Base-by-base conservation (phyloP, 176 grass and related monocot genomes). In the Rhipidocladum racemiflorum region DNA sequence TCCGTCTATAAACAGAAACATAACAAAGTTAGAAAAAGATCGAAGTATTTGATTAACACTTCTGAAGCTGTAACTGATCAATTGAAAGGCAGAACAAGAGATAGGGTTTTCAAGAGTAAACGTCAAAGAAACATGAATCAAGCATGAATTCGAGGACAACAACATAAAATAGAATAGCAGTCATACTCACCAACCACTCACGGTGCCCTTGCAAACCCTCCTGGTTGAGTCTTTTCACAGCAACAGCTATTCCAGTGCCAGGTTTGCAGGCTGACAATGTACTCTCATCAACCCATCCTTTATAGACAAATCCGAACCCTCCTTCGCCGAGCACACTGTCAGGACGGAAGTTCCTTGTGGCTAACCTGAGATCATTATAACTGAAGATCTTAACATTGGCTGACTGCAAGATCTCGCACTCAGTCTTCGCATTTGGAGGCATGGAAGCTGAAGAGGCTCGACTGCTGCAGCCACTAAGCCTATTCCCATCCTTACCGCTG, bases 251-350 rank as follows among this genome's bases (percentile, higher is more conserved):
- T 55, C 94, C 94, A 15, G 86, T 87, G 30, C 91, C 94, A 63
- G 94, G 91, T 32, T 87, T 91, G 76, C 88, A 84, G 51, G 94
- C 81, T 28, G 86, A 77, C 35, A 93, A 32, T 66, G 94, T 69
- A 36, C 86, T 82, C 43, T 93, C 91, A 81, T 97, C 91, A 49
- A 97, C 53, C 94, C 94, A 97, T 74, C 94, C 94, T 88, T 97
- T 97, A 81, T 91, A 97, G 55, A 97, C 94, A 29, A 88, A 97
- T 63, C 94, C 91, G 62, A 97, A 97, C 34, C 94, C 94, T 30
- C 94, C 94, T 85, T 85, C 91, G 2, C 94, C 94, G 6, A 97
- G 80, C 10, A 97, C 88, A 77, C 88, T 97, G 70, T 97, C 91
- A 24, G 91, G 91, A 16, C 94, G 91, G 68, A 97, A 97, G 77